Evolutionary conservation across 2,329 filamentous ascomycete genomes (phyloP).

Genomic region (Myriosclerotinia scirpicola): DNA sequence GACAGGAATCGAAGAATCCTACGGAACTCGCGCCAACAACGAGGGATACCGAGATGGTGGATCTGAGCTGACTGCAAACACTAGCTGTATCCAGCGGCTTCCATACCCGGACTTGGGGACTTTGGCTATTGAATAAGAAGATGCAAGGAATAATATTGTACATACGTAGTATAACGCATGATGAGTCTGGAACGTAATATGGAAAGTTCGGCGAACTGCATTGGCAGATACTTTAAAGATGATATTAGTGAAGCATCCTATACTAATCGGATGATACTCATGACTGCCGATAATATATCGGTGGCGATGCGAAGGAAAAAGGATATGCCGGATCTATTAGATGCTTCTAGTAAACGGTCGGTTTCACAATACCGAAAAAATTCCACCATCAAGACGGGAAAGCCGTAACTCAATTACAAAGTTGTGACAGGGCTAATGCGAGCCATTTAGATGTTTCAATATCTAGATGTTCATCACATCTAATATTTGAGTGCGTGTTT

Average conservation of each 20-base stretch:
- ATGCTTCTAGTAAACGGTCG: not conserved
- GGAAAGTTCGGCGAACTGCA: not conserved
- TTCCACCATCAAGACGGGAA: not conserved
- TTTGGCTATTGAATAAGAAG: not conserved
- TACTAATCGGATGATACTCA: not conserved
- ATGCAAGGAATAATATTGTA: not conserved
- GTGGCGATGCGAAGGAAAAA: not conserved
- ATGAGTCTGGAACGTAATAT: not conserved
- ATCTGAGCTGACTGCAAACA: conserved; percentile 20
- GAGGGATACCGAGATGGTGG: conserved; percentile 10
- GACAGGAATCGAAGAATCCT: conserved; percentile 19
- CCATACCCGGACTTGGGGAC: conserved; percentile 10
- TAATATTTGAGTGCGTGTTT: not conserved
- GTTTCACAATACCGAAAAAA: not conserved
- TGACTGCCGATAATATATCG: conserved; percentile 1
- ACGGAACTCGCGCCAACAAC: conserved; percentile 3
- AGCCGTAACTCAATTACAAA: conserved; percentile 5
- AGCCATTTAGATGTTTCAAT: too few species aligned
- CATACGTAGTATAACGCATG: not conserved
- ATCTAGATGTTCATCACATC: not conserved
- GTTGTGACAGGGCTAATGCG: not conserved
- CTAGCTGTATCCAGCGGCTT: conserved; percentile 13
- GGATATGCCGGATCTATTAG: not conserved
- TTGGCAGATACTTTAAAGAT: not conserved
- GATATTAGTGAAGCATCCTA: not conserved